Evolutionary conservation across 2,329 filamentous ascomycete genomes (phyloP).

Genomic region (Pseudofabraea citricarpa): DNA sequence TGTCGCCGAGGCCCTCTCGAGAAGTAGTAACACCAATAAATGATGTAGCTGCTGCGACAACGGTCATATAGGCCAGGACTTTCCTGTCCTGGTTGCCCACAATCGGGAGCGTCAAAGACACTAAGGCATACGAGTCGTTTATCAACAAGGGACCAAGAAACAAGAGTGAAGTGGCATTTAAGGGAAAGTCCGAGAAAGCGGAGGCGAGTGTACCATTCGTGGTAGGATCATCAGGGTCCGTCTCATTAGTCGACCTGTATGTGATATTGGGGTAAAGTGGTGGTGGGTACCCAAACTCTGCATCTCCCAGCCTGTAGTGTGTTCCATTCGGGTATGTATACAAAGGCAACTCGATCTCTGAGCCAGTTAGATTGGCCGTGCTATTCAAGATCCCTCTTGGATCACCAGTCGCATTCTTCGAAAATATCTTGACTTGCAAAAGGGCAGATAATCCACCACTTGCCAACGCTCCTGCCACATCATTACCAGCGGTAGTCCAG

Average conservation of each 20-base stretch:
- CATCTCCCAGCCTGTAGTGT: slow-evolving; percentile 50
- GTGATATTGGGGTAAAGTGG: slow-evolving; percentile 75
- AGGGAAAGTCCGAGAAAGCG: slow-evolving; percentile 26
- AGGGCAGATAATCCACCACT: slow-evolving; percentile 49
- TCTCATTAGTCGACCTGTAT: slow-evolving; percentile 35
- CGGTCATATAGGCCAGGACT: slow-evolving; percentile 78
- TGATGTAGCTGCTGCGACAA: slow-evolving; percentile 65
- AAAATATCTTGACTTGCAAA: slow-evolving; percentile 70
- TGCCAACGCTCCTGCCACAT: slow-evolving; percentile 65
- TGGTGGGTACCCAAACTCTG: slow-evolving; percentile 62
- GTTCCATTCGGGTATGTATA: slow-evolving; percentile 50
- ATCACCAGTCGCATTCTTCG: slow-evolving; percentile 58
- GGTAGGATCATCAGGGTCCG: slow-evolving; percentile 20
- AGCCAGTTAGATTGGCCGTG: slow-evolving; percentile 44
- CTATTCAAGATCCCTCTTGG: slow-evolving; percentile 56
- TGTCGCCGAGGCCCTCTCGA: slow-evolving; percentile 64
- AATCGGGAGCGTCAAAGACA: slow-evolving; percentile 79
- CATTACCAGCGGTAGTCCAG: slow-evolving; percentile 56
- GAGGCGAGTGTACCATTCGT: slow-evolving; percentile 15
- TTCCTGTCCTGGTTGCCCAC: slow-evolving; percentile 60
- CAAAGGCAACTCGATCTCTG: slow-evolving; percentile 57
- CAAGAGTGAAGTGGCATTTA: slow-evolving; percentile 51
- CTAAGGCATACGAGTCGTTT: slow-evolving; percentile 67
- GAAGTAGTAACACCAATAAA: slow-evolving; percentile 59
- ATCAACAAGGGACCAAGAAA: slow-evolving; percentile 71